Percentiles rank a stretch among this genome's conserved stretches.
These are phyloP conservation scores for Fomitopsis schrenkii DNA, from an alignment of 1,284 basidiomycete genomes.

Conservation along the genomic window DNA sequence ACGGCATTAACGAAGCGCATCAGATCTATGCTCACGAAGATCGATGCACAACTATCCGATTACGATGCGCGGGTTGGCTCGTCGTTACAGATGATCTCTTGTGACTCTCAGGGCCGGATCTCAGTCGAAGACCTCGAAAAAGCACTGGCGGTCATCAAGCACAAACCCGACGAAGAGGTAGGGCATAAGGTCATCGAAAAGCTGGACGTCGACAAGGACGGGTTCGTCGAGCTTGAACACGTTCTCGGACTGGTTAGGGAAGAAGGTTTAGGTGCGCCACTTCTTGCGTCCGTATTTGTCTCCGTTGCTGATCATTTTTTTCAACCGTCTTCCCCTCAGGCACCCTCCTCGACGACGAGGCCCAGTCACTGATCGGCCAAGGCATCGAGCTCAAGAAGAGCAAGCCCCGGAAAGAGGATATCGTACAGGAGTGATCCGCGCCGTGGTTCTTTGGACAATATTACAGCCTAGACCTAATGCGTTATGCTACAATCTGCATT, in stretches of 20 bases:
- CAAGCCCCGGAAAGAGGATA: slow-evolving; percentile 83
- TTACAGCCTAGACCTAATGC: neutral
- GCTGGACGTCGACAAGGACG: slow-evolving; percentile 94
- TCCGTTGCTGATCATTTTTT: slow-evolving; percentile 10
- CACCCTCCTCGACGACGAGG: slow-evolving; percentile 71
- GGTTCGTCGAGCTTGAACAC: slow-evolving; percentile 87
- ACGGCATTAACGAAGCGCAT: slow-evolving; percentile 91
- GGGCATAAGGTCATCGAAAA: slow-evolving; percentile 89
- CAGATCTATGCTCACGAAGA: slow-evolving; percentile 92
- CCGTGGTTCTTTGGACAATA: neutral
- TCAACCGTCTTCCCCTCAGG: slow-evolving; percentile 34
- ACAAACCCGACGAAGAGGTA: slow-evolving; percentile 89
- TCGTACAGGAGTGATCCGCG: slow-evolving; percentile 62
- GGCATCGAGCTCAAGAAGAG: slow-evolving; percentile 72
- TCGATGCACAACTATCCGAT: slow-evolving; percentile 89
- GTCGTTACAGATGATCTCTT: slow-evolving; percentile 92
- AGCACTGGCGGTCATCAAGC: slow-evolving; percentile 91
- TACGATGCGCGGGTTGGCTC: slow-evolving; percentile 92
- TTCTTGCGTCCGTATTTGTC: slow-evolving; percentile 1
- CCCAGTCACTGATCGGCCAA: slow-evolving; percentile 68
- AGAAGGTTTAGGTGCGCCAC: slow-evolving; percentile 61
- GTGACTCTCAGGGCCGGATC: slow-evolving; percentile 90
- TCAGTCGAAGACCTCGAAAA: slow-evolving; percentile 88
- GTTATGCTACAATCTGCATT: neutral
- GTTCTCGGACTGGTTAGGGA: slow-evolving; percentile 76